Evolutionary conservation across 257 asterid genomes (phyloP).

Genomic region (Ilex asprella): DNA sequence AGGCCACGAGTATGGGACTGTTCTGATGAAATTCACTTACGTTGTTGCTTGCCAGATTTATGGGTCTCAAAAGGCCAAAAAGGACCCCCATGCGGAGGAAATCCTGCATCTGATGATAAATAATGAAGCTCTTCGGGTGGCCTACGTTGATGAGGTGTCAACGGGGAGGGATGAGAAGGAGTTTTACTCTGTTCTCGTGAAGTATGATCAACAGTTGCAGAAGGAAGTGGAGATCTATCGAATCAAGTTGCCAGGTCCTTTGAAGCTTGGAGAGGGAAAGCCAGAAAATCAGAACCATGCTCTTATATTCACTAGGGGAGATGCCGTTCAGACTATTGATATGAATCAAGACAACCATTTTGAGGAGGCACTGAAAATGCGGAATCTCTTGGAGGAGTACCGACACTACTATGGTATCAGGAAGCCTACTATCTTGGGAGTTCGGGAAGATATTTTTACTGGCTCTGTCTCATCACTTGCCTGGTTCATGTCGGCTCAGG

Average conservation of each 20-base stretch:
- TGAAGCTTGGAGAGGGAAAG: slow-evolving; percentile 98
- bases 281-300: slow-evolving; percentile 99
- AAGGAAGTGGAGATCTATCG: slow-evolving; percentile 95
- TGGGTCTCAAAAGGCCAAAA: slow-evolving; percentile 93
- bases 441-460: slow-evolving; percentile 89
- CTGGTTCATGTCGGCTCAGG: slow-evolving; percentile 99
- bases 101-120: slow-evolving; percentile 77
- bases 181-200: slow-evolving; percentile 89
- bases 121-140: slow-evolving; percentile 98
- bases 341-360: slow-evolving; percentile 99
- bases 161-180: slow-evolving; percentile 81
- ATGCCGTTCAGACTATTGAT: slow-evolving; percentile 96
- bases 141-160: slow-evolving; percentile 95
- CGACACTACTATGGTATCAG: slow-evolving; percentile 71
- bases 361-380: slow-evolving; percentile 97
- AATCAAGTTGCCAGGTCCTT: slow-evolving; percentile 91
- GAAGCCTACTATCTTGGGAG: slow-evolving; percentile 94
- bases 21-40: slow-evolving; percentile 87
- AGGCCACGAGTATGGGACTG: slow-evolving; percentile 97
- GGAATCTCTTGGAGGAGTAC: slow-evolving; percentile 94
- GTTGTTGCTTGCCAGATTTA: slow-evolving; percentile 98
- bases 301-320: slow-evolving; percentile 91
- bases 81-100: slow-evolving; percentile 95
- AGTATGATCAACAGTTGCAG: slow-evolving; percentile 68
- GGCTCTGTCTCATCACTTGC: slow-evolving; percentile 99